Base-by-base conservation (phyloP, 257 asterid species). In the Lycium ferocissimum region DNA sequence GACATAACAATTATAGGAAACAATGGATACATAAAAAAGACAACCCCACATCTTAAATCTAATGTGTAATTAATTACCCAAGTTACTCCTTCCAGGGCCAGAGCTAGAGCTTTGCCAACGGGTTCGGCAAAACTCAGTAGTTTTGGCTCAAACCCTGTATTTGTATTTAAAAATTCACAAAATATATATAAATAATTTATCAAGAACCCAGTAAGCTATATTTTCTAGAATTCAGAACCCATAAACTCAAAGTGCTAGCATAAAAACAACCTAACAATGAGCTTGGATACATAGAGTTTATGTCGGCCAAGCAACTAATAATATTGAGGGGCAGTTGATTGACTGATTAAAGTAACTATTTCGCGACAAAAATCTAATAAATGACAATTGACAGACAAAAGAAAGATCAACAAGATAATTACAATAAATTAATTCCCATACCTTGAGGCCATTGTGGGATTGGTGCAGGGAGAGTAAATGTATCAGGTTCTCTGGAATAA, bases 401-500 rank as follows among this genome's bases (percentile, higher is more conserved):
- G 54, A 49, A 2, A 49, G 18, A 40, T 17, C 22, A 13, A 86
- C 83, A 61, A 54, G 37, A 56, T 61, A 61, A 61, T 7, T 38
- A 83, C 33, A 26, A 1, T 43, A 38, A 37, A 15, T 5, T 9
- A 10, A 13, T 13, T 53, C 6, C 47, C 63, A 51, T 84, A 92
- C 98, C 97, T 87, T 86, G 90, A 65, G 97, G 97, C 98, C 99
- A 96, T 85, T 86, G 90, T 1, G 99, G 98, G 83, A 96, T 86
- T 56, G 98, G 93, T 33, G 91, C 93, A 84, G 99, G 98, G 10
- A 95, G 93, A 33, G 89, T 85, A 91, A 89, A 93, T 12, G 83
- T 61, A 20, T 92, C 92, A 40, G 91, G 90, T 37, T 84, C 91
- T 82, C 90, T 87, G 71, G 83, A 91, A 65, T 22, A 71, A 61